Evolutionary conservation across 805 yeast species (phyloP).

Genomic region (Kuraishia capsulata): DNA sequence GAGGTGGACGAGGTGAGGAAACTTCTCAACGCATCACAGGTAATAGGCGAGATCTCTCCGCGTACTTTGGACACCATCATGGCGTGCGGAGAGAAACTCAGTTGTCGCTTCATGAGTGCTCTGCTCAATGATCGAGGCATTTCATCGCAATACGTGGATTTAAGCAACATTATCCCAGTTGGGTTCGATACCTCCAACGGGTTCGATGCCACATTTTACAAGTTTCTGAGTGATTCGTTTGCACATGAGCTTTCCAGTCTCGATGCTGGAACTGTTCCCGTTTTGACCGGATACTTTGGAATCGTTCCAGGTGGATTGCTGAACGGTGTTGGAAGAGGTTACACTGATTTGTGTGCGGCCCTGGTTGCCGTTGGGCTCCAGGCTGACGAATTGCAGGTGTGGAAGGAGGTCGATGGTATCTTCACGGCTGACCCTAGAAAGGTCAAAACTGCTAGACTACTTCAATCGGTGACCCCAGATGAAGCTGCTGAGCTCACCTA

Average conservation of each 20-base stretch:
- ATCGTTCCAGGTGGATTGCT: conserved; percentile 91
- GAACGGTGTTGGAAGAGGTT: conserved; percentile 93
- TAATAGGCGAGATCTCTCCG: conserved; percentile 85
- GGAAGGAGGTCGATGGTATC: conserved; percentile 99
- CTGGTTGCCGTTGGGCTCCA: conserved; percentile 84
- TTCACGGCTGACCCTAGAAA: conserved; percentile 98
- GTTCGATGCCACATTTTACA: conserved; percentile 60
- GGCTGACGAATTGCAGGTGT: conserved; percentile 92
- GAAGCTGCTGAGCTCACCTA: conserved; percentile 98
- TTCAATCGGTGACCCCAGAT: conserved; percentile 90
- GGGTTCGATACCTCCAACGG: conserved; percentile 48
- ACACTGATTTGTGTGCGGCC: conserved; percentile 97
- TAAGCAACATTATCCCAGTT: conserved; percentile 62
- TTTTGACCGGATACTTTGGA: conserved; percentile 94
- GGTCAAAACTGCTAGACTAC: conserved; percentile 79
- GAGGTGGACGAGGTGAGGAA: conserved; percentile 66
- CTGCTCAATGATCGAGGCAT: conserved; percentile 78
- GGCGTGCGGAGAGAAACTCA: conserved; percentile 89
- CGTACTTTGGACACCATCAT: conserved; percentile 84
- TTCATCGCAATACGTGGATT: conserved; percentile 69
- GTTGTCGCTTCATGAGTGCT: conserved; percentile 84
- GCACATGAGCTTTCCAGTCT: conserved; percentile 35
- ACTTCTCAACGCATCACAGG: conserved; percentile 76
- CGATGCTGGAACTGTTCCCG: conserved; percentile 53
- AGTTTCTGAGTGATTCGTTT: conserved; percentile 41